Conservation (phyloP, 371 early-diverging fungal species). For the Gilbertella persicaria region DNA sequence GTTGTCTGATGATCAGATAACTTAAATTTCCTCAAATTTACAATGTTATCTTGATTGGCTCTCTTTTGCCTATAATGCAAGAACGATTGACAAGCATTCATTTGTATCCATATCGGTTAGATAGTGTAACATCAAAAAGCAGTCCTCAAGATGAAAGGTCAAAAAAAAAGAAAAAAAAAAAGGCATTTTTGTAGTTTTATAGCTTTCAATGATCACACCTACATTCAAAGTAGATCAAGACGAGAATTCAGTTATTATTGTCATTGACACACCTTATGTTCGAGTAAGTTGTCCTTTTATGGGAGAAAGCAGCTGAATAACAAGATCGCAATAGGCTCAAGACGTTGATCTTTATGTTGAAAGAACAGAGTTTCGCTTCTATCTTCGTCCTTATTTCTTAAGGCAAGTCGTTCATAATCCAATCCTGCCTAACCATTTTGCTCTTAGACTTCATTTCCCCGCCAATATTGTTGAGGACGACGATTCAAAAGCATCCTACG, state of each 20-base stretch:
- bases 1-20: too few species aligned
- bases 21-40: too few species aligned
- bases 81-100: too few species aligned
- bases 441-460: slow-evolving; percentile 79
- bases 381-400: slow-evolving; percentile 81
- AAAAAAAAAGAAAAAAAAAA: not conserved
- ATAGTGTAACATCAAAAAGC: too few species aligned
- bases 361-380: slow-evolving; percentile 77
- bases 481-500: slow-evolving; percentile 75
- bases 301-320: not conserved
- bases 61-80: too few species aligned
- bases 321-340: slow-evolving; percentile 63
- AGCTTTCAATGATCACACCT: slow-evolving; percentile 86
- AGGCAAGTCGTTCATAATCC: slow-evolving; percentile 45
- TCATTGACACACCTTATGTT: slow-evolving; percentile 82
- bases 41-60: too few species aligned
- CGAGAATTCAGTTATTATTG: slow-evolving; percentile 67
- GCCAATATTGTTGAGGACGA: slow-evolving; percentile 87
- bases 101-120: too few species aligned
- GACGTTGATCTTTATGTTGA: slow-evolving; percentile 82
- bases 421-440: not conserved
- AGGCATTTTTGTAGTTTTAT: not conserved
- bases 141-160: not conserved
- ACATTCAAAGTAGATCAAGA: slow-evolving; percentile 82
- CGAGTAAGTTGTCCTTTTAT: slow-evolving; percentile 53